These are phyloP conservation scores for Phaeosphaeria sp. DNA, from an alignment of 2,329 filamentous ascomycete genomes.

Conservation along the genomic window DNA sequence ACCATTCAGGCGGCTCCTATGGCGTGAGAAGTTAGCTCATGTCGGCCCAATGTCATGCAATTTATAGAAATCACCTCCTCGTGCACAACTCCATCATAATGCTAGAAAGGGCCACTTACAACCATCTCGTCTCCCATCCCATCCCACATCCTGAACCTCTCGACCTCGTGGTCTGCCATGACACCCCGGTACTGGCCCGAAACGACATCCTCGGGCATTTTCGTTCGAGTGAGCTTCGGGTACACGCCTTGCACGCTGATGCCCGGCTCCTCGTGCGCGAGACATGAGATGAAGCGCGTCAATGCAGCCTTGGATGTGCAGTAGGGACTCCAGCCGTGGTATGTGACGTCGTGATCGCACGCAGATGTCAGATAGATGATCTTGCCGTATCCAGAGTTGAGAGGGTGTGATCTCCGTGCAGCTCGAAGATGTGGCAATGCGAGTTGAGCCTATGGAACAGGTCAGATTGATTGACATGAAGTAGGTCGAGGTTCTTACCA, in stretches of 20 bases:
- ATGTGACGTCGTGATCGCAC: conserved; percentile 28
- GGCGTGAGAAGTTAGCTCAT: not conserved
- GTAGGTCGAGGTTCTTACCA: conserved; percentile 17
- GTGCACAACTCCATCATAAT: not conserved
- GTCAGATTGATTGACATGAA: not conserved
- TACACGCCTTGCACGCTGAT: conserved; percentile 32
- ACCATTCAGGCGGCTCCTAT: conserved; percentile 28
- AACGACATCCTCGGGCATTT: conserved; percentile 31
- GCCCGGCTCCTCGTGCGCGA: conserved; percentile 33
- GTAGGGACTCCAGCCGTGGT: conserved; percentile 34
- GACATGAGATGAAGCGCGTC: conserved; percentile 29
- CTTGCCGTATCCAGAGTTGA: conserved; percentile 28
- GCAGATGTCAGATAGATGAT: conserved; percentile 27
- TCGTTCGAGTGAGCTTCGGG: conserved; percentile 34
- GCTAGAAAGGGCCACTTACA: not conserved
- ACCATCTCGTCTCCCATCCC: conserved; percentile 32
- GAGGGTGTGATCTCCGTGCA: conserved; percentile 14
- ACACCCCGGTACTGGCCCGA: conserved; percentile 25
- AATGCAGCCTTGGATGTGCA: conserved; percentile 35
- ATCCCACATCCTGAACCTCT: conserved; percentile 31
- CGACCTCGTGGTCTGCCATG: conserved; percentile 38
- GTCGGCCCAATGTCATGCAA: not conserved
- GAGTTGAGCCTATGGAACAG: conserved; percentile 22
- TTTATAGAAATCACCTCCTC: not conserved
- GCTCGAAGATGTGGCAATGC: conserved; percentile 25